Conservation (phyloP, 2,329 filamentous ascomycete genomes). For the Penicillium griseofulvum region DNA sequence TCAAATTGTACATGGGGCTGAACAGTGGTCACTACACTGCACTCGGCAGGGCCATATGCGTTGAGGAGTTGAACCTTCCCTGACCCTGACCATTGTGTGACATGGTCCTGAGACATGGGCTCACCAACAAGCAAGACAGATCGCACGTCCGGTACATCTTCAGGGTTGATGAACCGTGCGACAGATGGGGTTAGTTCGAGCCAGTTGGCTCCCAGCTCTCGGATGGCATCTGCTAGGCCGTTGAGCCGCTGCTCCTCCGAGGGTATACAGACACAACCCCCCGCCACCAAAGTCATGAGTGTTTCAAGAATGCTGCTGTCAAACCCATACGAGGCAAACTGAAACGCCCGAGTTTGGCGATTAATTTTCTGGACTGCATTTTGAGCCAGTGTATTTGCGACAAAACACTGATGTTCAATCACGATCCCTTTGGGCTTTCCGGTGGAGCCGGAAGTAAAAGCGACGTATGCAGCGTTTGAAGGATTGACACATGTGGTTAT, state of each 20-base stretch:
- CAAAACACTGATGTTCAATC: slow-evolving; percentile 31
- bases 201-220: background rate
- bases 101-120: slow-evolving; percentile 13
- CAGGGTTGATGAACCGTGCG: background rate
- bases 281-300: slow-evolving; percentile 9
- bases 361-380: slow-evolving; percentile 45
- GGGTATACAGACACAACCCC: slow-evolving; percentile 17
- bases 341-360: slow-evolving; percentile 35
- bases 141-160: slow-evolving; percentile 7
- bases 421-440: slow-evolving; percentile 46
- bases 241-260: slow-evolving; percentile 7
- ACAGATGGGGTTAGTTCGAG: background rate
- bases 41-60: slow-evolving; percentile 35
- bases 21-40: background rate
- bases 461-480: slow-evolving; percentile 34
- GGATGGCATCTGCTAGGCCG: background rate
- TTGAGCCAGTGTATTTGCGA: slow-evolving; percentile 23
- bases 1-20: background rate
- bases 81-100: slow-evolving; percentile 10
- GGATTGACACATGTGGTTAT: background rate
- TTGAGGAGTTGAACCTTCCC: slow-evolving; percentile 51
- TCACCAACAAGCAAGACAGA: background rate
- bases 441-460: slow-evolving; percentile 47
- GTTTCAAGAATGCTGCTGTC: slow-evolving; percentile 17
- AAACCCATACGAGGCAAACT: slow-evolving; percentile 36